phyloP scores from a whole-genome alignment of 768 basidiomycete genomes.

The Coprinopsis cinerea region DNA sequence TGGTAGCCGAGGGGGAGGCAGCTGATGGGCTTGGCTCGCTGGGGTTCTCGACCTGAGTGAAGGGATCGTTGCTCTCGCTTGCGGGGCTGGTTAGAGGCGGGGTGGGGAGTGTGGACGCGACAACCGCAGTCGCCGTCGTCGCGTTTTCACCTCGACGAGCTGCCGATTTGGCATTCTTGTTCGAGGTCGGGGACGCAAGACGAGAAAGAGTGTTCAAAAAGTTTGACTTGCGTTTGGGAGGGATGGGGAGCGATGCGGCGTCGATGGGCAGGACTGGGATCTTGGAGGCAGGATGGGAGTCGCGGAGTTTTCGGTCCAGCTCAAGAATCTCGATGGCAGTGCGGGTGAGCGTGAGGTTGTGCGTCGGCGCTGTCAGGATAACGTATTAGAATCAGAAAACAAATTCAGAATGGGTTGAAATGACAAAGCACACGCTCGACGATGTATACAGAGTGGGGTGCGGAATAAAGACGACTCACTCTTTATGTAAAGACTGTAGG shows the following conservation, averaged over 20 bases:
- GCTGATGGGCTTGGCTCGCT: constrained; percentile 18
- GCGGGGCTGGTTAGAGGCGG: constrained; percentile 44
- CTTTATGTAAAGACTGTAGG: constrained; percentile 85
- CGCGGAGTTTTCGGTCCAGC: constrained; percentile 75
- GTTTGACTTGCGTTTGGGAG: constrained; percentile 73
- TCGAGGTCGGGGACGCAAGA: constrained; percentile 65
- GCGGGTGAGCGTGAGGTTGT: constrained; percentile 83
- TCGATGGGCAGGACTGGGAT: constrained; percentile 63
- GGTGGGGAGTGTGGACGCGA: constrained; percentile 31
- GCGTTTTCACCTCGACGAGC: constrained; percentile 31
- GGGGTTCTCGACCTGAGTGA: constrained; percentile 33
- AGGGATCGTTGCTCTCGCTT: constrained; percentile 58
- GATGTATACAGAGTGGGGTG: constrained; percentile 15
- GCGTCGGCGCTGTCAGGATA: constrained; percentile 76
- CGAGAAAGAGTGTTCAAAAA: constrained; percentile 85
- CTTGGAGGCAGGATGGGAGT: constrained; percentile 48
- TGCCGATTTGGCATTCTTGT: constrained; percentile 39
- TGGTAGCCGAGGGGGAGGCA: constrained; percentile 40
- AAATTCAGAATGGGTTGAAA: too few relatives aligned
- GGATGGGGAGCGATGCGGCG: constrained; percentile 43
- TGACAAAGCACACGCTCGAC: too few relatives aligned
- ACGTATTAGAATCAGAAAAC: constrained; percentile 7
- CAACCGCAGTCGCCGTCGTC: too few relatives aligned
- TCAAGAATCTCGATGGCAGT: constrained; percentile 73
- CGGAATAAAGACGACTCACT: constrained; percentile 48